phyloP scores from a whole-genome alignment of 495 filamentous ascomycete genomes.

The Aspergillus coremiiformis region DNA sequence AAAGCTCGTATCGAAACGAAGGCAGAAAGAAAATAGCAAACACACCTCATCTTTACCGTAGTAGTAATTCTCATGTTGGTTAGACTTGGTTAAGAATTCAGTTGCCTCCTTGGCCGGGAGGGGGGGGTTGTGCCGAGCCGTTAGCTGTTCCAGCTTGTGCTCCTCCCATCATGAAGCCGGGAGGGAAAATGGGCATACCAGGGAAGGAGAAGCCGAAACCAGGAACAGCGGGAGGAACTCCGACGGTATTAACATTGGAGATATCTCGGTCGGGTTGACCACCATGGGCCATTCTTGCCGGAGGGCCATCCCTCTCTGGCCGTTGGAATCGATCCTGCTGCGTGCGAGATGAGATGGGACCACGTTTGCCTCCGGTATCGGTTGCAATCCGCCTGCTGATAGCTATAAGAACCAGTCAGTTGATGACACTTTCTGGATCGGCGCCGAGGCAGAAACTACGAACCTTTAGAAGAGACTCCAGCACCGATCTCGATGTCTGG shows the following conservation, averaged over 20 bases:
- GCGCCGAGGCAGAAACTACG: constrained; percentile 5
- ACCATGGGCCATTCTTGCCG: constrained; percentile 12
- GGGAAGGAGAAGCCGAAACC: constrained; percentile 59
- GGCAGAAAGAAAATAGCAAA: constrained; percentile 10
- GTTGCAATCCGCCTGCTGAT: constrained; percentile 79
- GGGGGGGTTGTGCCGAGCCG: constrained; percentile 35
- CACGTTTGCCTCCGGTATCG: constrained; percentile 65
- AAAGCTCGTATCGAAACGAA: constrained; percentile 14
- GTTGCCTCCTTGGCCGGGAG: constrained; percentile 37
- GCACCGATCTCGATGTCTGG: constrained; percentile 98
- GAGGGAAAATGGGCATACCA: constrained; percentile 64
- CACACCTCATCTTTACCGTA: constrained; percentile 4
- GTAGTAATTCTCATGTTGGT: not conserved
- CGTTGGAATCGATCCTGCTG: constrained; percentile 40
- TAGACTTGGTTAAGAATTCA: constrained; percentile 7
- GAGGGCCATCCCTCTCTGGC: constrained; percentile 29
- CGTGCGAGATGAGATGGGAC: constrained; percentile 60
- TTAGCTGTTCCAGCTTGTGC: constrained; percentile 24
- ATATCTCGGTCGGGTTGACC: constrained; percentile 30
- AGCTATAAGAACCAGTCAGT: constrained; percentile 34
- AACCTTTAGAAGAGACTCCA: constrained; percentile 87
- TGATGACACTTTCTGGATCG: not conserved
- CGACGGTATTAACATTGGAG: constrained; percentile 43
- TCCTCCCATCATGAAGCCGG: constrained; percentile 53
- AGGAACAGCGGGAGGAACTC: constrained; percentile 55